phyloP scores from a whole-genome alignment of 352 stramenopile species.

The Blastocystis sp. region DNA sequence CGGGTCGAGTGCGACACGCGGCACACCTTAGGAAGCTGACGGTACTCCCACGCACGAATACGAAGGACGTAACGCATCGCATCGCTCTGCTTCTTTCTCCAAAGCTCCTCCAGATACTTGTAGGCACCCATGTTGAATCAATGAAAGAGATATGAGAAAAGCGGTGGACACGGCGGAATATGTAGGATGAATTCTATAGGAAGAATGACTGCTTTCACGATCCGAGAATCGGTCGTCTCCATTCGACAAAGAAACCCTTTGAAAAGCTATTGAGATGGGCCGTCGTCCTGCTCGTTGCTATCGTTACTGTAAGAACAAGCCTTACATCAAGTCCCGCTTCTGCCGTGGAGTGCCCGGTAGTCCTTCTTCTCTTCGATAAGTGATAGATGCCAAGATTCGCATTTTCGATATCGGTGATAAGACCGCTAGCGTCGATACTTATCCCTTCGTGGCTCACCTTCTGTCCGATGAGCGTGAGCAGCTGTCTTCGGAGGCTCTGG shows the following conservation, averaged over 20 bases:
- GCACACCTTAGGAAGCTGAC: constrained; percentile 90
- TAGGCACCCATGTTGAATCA: constrained; percentile 87
- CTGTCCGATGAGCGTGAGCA: constrained; percentile 73
- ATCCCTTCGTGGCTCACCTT: constrained; percentile 93
- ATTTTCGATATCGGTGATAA: constrained; percentile 99
- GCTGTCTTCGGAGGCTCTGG: constrained; percentile 88
- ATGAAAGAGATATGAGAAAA: background rate
- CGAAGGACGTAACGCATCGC: constrained; percentile 96
- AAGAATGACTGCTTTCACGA: too few species aligned
- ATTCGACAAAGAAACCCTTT: background rate
- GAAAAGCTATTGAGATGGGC: background rate
- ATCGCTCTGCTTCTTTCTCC: constrained; percentile 99
- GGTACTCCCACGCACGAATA: constrained; percentile 91
- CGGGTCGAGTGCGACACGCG: constrained; percentile 82
- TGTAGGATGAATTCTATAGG: too few species aligned
- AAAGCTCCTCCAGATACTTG: constrained; percentile 99
- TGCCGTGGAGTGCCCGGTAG: constrained; percentile 88
- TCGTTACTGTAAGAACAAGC: constrained; percentile 99
- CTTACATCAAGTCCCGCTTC: constrained; percentile 99
- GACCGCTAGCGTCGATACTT: constrained; percentile 90
- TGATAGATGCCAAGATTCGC: constrained; percentile 83
- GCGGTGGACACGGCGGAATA: background rate
- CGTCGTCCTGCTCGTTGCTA: constrained; percentile 85
- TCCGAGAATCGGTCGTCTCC: background rate
- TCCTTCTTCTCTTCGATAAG: background rate